Evolutionary conservation across 2,329 filamentous ascomycete species (phyloP).

Genomic region (Neonectria coccinea): DNA sequence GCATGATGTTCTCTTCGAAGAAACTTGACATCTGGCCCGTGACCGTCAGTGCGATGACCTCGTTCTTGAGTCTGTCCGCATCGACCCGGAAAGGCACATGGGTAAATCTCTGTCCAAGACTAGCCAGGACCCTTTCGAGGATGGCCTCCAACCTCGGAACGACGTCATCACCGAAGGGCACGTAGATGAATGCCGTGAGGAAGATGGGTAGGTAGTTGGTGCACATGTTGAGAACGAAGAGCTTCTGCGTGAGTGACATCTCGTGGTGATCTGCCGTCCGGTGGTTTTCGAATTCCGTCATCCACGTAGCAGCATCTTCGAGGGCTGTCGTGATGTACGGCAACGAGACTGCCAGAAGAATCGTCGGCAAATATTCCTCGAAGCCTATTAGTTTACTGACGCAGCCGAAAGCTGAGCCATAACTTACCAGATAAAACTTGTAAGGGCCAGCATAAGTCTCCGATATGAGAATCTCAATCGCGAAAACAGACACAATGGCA

Average conservation of each 20-base stretch:
- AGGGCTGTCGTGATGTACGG: constrained; percentile 74
- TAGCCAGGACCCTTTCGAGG: constrained; percentile 59
- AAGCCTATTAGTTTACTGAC: background rate
- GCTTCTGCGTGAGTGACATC: constrained; percentile 77
- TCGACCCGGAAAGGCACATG: constrained; percentile 72
- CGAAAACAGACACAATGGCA: constrained; percentile 77
- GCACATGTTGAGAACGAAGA: constrained; percentile 83
- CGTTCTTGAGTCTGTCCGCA: constrained; percentile 72
- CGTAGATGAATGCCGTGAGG: constrained; percentile 82
- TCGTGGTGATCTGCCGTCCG: constrained; percentile 77
- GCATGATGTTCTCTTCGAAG: constrained; percentile 77
- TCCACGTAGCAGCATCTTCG: constrained; percentile 69
- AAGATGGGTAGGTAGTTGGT: constrained; percentile 82
- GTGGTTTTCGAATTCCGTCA: constrained; percentile 82
- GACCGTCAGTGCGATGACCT: constrained; percentile 81
- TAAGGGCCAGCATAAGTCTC: constrained; percentile 79
- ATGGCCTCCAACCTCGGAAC: constrained; percentile 75
- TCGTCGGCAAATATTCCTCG: constrained; percentile 78
- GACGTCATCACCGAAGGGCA: constrained; percentile 76
- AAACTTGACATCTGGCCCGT: constrained; percentile 79
- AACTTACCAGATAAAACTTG: constrained; percentile 70
- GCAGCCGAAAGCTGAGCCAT: background rate
- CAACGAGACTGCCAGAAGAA: constrained; percentile 74
- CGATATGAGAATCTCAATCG: constrained; percentile 79
- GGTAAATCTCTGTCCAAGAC: constrained; percentile 64